Evolutionary conservation across 306 rosid genomes (phyloP).

Genomic region (Castanospermum australe): DNA sequence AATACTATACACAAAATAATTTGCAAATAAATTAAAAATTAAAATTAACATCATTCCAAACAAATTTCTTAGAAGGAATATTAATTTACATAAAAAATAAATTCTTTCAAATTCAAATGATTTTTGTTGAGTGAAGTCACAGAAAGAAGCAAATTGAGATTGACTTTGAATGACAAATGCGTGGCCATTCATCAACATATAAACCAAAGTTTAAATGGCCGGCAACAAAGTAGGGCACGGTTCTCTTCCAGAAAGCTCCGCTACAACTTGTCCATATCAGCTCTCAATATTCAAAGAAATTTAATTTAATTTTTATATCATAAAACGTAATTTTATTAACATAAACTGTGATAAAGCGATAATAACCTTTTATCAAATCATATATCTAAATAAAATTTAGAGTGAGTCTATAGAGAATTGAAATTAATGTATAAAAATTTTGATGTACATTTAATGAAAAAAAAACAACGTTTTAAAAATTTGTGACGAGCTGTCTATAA

Average conservation of each 20-base stretch:
- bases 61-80: too few relatives aligned
- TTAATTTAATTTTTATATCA: neutral
- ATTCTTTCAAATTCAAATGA: too few relatives aligned
- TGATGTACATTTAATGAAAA: too few relatives aligned
- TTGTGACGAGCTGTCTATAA: too few relatives aligned
- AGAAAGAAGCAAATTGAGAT: too few relatives aligned
- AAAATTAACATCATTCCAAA: too few relatives aligned
- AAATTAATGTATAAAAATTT: too few relatives aligned
- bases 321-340: neutral
- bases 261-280: neutral
- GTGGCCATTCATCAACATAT: neutral
- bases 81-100: too few relatives aligned
- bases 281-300: neutral
- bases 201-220: conserved; percentile 13
- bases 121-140: too few relatives aligned
- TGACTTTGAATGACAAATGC: neutral
- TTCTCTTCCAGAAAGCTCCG: conserved; percentile 3
- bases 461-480: too few relatives aligned
- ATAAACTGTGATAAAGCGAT: neutral
- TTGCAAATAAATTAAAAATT: too few relatives aligned
- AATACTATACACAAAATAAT: too few relatives aligned
- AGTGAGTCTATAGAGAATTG: neutral
- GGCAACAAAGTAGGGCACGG: conserved; percentile 12
- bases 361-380: neutral
- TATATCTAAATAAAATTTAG: neutral